Base-by-base conservation (phyloP, 306 rosid species). In the Senna tora region DNA sequence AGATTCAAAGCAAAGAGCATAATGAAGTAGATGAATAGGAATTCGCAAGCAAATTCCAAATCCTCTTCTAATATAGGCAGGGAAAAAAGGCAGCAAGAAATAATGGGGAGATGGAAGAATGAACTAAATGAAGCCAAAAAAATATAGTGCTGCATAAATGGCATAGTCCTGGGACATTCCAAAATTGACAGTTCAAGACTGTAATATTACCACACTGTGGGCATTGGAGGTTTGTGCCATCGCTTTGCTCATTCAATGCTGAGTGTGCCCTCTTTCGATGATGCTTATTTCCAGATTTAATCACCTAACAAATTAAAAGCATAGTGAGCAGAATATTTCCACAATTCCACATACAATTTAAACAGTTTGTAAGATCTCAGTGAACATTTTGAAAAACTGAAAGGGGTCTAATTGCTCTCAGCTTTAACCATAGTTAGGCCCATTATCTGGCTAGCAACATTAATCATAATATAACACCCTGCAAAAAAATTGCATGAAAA, bases 131-230 rank as follows among this genome's bases (percentile, higher is more conserved):
- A 52, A 59, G 65, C 43, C 7, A 36, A 50, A 16, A n/a, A 41
- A 30, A 41, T 12, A 62, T 9, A 1, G 5, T 77, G 52, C 75
- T 19, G 19, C 41, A 60, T 51, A 69, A 20, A 67, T 43, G 39
- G 57, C 36, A 56, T 45, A 19, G 42, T 38, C 7, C 9, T 34
- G 16, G 36, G 75, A 41, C 33, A 51, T 61, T 75, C 32, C 57
- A 80, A 36, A 61, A 46, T 36, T 32, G 60, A 75, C 22, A 49
- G 45, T 47, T 50, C 22, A 61, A 45, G 58, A 41, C 55, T 42
- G 50, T 67, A 54, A 67, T 32, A 77, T 88, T 91, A 89, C 96
- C 96, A 80, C 98, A 93, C 72, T 91, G 98, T 39, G 85, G 91
- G 78, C 97, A 93, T 15, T 77, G 91, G 80, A 78, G 81, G 45